Evolutionary conservation across 108 stramenopile species (phyloP), one percentile per base, ranked within the genome.

Genomic region (Nitzschia sp.): DNA sequence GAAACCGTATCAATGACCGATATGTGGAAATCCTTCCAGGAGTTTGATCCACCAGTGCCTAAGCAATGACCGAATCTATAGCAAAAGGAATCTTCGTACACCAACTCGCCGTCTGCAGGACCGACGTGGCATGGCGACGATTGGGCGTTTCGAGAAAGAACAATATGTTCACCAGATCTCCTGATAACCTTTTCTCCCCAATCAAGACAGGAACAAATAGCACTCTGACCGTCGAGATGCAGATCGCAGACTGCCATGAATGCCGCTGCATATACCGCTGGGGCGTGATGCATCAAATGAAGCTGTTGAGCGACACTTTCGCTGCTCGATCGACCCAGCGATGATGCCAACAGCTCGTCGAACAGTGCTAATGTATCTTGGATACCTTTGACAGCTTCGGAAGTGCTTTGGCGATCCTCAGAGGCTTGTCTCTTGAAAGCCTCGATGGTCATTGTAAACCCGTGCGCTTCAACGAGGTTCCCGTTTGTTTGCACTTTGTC

Each of bases 311-410:
- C 32, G 11, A 24, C 17, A 17, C 21, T 11, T 1, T 33, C 35
- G 1, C 33, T 4, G 13, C 27, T 32, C 19, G 17, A 26, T 13
- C 31, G 1, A 19, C 32, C 21, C 28, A 59, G 1, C 32, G 46
- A 66, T 45, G 30, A 59, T 18, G 34, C 31, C 32, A 75, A 53
- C 13, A 63, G n/a, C 9, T 68, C 67, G 31, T 75, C 74, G 36
- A 68, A 75, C 2, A 45, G 21, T 38, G 49, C 36, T 28, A 68
- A 60, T 1, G 57, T 47, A 24, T 54, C 35, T 34, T 59, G 34
- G 28, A 75, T 75, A 24, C 56, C 60, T 32, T 2, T 19, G 11
- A 54, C 6, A 3, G 3, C 21, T 1, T 67, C 66, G n/a, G 11
- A 9, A 35, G 36, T 21, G 18, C 8, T 23, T 19, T 51, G 11